phyloP scores from a whole-genome alignment of 2,329 filamentous ascomycete genomes.

The Albophoma yamanashiensis region DNA sequence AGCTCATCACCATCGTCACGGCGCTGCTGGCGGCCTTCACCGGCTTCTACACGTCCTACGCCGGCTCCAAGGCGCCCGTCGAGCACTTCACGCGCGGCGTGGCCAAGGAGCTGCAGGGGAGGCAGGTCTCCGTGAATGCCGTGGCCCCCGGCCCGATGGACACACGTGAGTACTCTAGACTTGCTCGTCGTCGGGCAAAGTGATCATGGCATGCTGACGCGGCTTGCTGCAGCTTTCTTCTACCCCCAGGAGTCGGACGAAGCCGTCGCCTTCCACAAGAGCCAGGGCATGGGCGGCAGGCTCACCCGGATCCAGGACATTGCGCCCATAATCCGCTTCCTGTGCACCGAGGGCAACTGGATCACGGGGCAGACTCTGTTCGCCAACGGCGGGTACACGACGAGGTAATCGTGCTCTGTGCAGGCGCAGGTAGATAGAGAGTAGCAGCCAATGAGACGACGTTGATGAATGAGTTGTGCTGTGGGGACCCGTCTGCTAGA shows the following conservation, averaged over 20 bases:
- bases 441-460: background rate
- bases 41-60: conserved; percentile 32
- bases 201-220: background rate
- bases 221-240: conserved; percentile 25
- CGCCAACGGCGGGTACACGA: conserved; percentile 36
- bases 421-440: background rate
- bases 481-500: background rate
- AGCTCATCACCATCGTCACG: conserved; percentile 34
- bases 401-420: conserved; percentile 15
- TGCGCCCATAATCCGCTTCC: conserved; percentile 31
- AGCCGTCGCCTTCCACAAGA: conserved; percentile 32
- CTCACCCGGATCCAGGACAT: conserved; percentile 32
- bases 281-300: conserved; percentile 27
- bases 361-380: conserved; percentile 37
- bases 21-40: conserved; percentile 34
- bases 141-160: conserved; percentile 27
- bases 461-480: background rate
- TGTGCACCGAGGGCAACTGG: conserved; percentile 31
- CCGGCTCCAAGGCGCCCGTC: conserved; percentile 28
- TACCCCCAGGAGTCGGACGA: conserved; percentile 30
- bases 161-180: conserved; percentile 20
- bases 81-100: conserved; percentile 26
- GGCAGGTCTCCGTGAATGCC: conserved; percentile 22
- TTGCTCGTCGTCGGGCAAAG: too few relatives aligned
- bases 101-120: conserved; percentile 20